These are phyloP conservation scores for Eustoma russellianum DNA, from an alignment of 257 asterid genomes.

Conservation along the genomic window DNA sequence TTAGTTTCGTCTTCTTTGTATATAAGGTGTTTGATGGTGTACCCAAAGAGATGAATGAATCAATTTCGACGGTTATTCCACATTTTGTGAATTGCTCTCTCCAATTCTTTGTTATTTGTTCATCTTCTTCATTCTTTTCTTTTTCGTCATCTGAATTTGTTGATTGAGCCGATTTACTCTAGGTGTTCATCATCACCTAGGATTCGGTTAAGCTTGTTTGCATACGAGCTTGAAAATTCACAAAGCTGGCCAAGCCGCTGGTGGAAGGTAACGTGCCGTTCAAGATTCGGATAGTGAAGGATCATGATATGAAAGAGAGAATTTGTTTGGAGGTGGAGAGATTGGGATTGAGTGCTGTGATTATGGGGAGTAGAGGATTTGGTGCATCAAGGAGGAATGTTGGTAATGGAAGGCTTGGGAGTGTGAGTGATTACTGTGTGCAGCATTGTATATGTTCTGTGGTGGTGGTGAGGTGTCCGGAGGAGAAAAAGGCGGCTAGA, in stretches of 20 bases:
- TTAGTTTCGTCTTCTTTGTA: too few species aligned
- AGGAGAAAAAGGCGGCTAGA: conserved; percentile 14
- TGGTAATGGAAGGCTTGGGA: conserved; percentile 38
- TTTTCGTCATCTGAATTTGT: too few species aligned
- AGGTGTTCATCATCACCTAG: too few species aligned
- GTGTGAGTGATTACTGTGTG: conserved; percentile 57
- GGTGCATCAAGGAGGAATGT: conserved; percentile 21
- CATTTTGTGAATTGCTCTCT: too few species aligned
- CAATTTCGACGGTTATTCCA: too few species aligned
- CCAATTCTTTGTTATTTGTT: too few species aligned
- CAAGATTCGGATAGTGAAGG: background rate
- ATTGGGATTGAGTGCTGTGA: conserved; percentile 22
- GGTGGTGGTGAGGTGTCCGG: conserved; percentile 39
- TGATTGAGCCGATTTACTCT: too few species aligned
- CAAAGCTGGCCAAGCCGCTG: too few species aligned
- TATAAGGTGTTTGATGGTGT: too few species aligned
- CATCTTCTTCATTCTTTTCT: too few species aligned
- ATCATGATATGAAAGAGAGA: background rate
- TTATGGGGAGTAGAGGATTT: conserved; percentile 38
- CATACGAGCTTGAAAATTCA: conserved; percentile 39
- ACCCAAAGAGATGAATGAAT: too few species aligned
- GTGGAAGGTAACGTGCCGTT: background rate
- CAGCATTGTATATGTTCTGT: conserved; percentile 48
- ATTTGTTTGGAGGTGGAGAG: background rate
- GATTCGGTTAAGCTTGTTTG: too few species aligned